Percentiles rank a stretch among this genome's conserved stretches.
phyloP scores from a whole-genome alignment of 1,284 basidiomycete species.

The Schizophyllum amplum region DNA sequence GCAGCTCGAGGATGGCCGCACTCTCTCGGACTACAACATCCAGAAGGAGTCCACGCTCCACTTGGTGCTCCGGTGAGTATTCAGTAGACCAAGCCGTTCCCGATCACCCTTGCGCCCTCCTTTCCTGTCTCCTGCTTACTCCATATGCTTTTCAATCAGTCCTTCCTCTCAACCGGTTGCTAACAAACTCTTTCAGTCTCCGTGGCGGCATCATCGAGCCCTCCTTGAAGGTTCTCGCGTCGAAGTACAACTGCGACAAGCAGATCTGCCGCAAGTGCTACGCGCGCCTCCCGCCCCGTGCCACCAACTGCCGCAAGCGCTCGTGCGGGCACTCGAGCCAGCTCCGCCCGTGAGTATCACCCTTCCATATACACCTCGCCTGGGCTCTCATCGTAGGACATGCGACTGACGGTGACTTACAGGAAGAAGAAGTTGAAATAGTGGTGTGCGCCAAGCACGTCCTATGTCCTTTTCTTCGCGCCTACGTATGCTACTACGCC shows the following conservation, averaged over 20 bases:
- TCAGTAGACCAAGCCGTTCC: not conserved
- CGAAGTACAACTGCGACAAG: constrained; percentile 97
- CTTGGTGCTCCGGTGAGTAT: constrained; percentile 81
- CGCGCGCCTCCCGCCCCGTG: constrained; percentile 96
- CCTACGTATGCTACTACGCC: not conserved
- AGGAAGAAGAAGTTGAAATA: constrained; percentile 97
- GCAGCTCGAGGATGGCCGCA: constrained; percentile 95
- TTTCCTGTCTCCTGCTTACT: not conserved
- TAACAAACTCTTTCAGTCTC: constrained; percentile 47
- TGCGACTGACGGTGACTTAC: constrained; percentile 4
- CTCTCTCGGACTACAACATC: constrained; percentile 94
- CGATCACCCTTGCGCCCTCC: not conserved
- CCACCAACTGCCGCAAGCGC: constrained; percentile 97
- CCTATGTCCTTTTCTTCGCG: constrained; percentile 3
- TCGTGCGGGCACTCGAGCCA: constrained; percentile 90
- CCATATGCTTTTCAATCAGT: not conserved
- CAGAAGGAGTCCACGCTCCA: constrained; percentile 99
- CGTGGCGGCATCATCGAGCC: constrained; percentile 99
- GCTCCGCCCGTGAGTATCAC: constrained; percentile 77
- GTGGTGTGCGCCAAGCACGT: constrained; percentile 21
- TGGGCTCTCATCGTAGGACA: not conserved
- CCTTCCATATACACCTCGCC: not conserved
- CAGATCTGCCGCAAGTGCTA: constrained; percentile 99
- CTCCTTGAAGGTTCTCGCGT: constrained; percentile 92
- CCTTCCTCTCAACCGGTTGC: not conserved